Conservation (phyloP, 164 flowering plant genomes). For the Piper longum region DNA sequence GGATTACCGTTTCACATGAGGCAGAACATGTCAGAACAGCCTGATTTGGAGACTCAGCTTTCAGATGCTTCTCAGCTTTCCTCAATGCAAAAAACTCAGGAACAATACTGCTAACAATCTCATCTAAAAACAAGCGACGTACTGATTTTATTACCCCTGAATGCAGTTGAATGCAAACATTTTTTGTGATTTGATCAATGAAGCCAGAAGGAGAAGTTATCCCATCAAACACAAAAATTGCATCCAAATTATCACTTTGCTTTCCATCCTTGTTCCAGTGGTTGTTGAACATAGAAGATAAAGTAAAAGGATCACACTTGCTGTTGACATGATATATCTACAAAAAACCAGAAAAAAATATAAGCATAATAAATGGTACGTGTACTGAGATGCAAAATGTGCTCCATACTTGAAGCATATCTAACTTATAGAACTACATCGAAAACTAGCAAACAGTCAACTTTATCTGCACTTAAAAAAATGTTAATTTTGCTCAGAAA, state of each 20-base stretch:
- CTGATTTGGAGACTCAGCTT: conserved; percentile 22
- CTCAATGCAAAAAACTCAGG: conserved; percentile 39
- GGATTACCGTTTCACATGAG: conserved; percentile 14
- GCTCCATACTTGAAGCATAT: too few species aligned
- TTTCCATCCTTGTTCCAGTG: conserved; percentile 21
- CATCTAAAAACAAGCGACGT: conserved; percentile 69
- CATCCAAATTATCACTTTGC: conserved; percentile 6
- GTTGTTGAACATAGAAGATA: conserved; percentile 31
- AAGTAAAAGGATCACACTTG: conserved; percentile 35
- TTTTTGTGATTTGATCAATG: conserved; percentile 47
- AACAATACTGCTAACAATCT: conserved; percentile 51
- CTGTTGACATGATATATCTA: conserved; percentile 53
- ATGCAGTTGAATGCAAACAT: conserved; percentile 60
- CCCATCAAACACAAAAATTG: conserved; percentile 11
- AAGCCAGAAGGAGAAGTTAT: conserved; percentile 17
- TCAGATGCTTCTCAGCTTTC: conserved; percentile 33
- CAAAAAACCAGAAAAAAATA: conserved; percentile 11
- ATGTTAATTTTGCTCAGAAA: too few species aligned
- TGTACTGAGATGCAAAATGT: too few species aligned
- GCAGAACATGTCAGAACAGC: conserved; percentile 13
- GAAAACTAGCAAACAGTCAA: too few species aligned
- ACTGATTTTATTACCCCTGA: conserved; percentile 71
- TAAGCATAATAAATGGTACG: not conserved
- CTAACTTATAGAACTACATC: too few species aligned
- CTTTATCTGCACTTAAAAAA: too few species aligned